These are phyloP conservation scores for Apostasia ramifera DNA, from an alignment of 106 monocot genomes.

Conservation along the genomic window DNA sequence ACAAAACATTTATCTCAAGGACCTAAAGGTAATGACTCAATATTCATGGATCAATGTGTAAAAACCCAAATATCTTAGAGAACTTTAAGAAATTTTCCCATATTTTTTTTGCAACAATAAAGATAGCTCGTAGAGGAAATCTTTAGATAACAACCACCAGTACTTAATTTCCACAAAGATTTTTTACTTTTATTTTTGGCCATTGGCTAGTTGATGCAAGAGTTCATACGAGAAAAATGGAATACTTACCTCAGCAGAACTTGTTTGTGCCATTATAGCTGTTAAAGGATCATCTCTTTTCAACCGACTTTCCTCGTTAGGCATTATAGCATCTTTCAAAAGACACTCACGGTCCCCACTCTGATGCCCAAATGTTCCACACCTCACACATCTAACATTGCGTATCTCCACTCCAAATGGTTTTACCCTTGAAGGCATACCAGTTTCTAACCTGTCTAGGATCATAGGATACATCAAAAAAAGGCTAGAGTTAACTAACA, in stretches of 20 bases:
- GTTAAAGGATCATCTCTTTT: constrained; percentile 97
- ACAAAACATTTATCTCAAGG: no score
- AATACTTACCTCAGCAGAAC: constrained; percentile 52
- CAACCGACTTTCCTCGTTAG: constrained; percentile 83
- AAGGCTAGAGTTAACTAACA: no score
- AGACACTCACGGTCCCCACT: constrained; percentile 98
- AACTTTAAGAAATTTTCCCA: no score
- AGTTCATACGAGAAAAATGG: constrained; percentile 5
- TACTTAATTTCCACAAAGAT: no score
- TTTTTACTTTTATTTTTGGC: no score
- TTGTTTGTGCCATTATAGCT: constrained; percentile 77
- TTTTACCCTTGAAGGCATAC: constrained; percentile 70
- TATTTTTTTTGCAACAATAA: no score
- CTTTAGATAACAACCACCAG: no score
- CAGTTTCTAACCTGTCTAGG: constrained; percentile 69
- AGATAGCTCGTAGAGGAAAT: no score
- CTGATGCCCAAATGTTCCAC: constrained; percentile 85
- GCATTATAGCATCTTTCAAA: constrained; percentile 95
- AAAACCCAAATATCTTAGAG: no score
- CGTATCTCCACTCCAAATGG: constrained; percentile 95
- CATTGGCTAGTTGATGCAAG: background rate
- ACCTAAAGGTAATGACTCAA: no score
- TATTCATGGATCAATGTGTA: no score
- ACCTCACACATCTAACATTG: constrained; percentile 93
- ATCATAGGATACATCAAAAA: no score